Evolutionary conservation across 163 green algal genomes (phyloP), one percentile per base, ranked within the genome.

Genomic region (Prototheca cutis): DNA sequence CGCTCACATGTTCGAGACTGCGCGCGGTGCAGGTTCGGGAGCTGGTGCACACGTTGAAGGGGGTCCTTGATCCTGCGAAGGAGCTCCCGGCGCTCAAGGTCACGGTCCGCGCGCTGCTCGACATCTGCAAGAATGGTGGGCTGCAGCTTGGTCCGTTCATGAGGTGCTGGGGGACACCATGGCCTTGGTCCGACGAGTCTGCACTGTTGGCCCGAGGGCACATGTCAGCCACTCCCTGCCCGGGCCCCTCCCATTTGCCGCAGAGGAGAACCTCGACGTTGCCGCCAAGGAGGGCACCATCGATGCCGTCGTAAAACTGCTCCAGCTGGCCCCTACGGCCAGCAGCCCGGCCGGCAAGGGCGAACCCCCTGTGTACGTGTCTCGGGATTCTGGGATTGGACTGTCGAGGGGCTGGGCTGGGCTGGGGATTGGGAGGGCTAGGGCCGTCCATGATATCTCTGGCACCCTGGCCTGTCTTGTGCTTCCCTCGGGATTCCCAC

Each of bases 231-330:
- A 5, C 32, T 42, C 33, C 39, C 7, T 48, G 27, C 8, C 47
- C 6, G 21, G 17, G 4, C 23, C 51, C n/a, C 40, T 54, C 40
- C 23, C 47, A 6, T 17, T 6, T 19, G 15, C 27, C 53, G 55
- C 62, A 93, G 86, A 95, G 69, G 83, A 90, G 19, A 80, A 79
- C 53, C 73, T 95, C 17, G 87, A 95, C 40, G 55, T 65, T 10
- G 73, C 90, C 15, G 83, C 91, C 15, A 55, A 51, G 3, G 71
- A 77, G 48, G 86, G 83, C 0, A 83, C 73, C 4, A 80, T 94
- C 15, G 68, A 72, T 10, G 79, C 68, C 1, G 76, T 93, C 3
- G 83, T 92, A 21, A 82, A 84, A 0, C 73, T 94, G 53, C 70
- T 95, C 7, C 70, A 73, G 21, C 40, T 71, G 25, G 59, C 74